Evolutionary conservation across 768 basidiomycete genomes (phyloP), one percentile per base, ranked within the genome.

Genomic region (Boletus vinaceobasis): DNA sequence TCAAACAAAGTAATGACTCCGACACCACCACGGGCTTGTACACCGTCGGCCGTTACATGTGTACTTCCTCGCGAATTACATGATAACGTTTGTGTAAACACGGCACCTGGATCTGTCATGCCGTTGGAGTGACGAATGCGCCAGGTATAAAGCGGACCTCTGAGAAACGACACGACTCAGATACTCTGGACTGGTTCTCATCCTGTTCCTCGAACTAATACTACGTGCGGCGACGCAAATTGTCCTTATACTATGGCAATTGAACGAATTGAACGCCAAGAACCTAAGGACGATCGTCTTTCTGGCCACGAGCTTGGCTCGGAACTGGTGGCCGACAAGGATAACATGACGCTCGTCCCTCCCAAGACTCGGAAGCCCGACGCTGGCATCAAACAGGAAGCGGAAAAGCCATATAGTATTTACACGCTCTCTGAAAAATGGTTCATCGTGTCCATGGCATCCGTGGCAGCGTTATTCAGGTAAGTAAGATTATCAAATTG

Each of bases 381-480:
- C 7, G 5, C 32, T 38, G 11, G 14, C n/a, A 39, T 13, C 33
- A 23, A 52, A 17, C 43, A 44, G n/a, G 50, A 37, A 6, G 37
- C 13, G 23, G 57, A 64, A 33, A 58, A 48, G 47, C 65, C 65
- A 21, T 76, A 76, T 55, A 84, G 78, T 53, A 74, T 84, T 42
- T 88, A 80, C 60, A 78, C 80, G 0, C 61, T 57, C 3, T 57
- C 63, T 7, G 85, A 88, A 64, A 88, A 88, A 72, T 88, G 86
- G 87, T 72, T 80, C 46, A 84, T 89, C 39, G 85, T 89, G 5
- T 62, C 66, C 40, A 72, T 88, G 53, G 84, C 83, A 6, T 86
- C 79, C 0, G 48, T 85, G 52, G 85, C 84, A 3, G 86, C 77
- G 0, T 49, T 86, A 1, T 88, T 87, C 66, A 89, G 87, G 87